Conservation (phyloP, 129 eudicot species). For the Flaveria ramosissima region DNA sequence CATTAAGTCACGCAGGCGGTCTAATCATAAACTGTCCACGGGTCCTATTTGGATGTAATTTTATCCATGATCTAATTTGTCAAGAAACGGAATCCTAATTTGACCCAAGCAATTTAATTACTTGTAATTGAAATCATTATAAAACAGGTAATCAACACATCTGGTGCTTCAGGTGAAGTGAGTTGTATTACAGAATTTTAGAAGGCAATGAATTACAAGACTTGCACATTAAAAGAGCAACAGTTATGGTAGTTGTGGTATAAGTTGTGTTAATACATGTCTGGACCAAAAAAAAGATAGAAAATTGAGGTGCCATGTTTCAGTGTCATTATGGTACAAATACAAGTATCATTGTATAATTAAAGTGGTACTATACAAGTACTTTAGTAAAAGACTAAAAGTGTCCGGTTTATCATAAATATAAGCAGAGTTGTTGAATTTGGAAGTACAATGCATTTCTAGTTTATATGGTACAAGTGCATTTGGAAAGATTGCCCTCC, state of each 20-base stretch:
- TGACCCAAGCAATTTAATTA: background rate
- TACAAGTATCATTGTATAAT: constrained; percentile 19
- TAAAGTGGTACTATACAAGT: constrained; percentile 21
- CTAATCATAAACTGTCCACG: background rate
- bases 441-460: constrained; percentile 20
- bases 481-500: constrained; percentile 7
- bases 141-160: too few species aligned
- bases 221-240: constrained; percentile 17
- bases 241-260: constrained; percentile 8
- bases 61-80: background rate
- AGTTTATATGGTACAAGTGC: constrained; percentile 7
- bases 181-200: background rate
- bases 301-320: constrained; percentile 25
- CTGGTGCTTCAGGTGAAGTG: too few species aligned
- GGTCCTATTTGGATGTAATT: background rate
- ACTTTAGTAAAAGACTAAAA: background rate
- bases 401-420: constrained; percentile 2
- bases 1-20: constrained; percentile 12
- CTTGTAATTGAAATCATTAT: background rate
- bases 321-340: constrained; percentile 12
- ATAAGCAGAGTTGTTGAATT: constrained; percentile 7
- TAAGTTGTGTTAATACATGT: constrained; percentile 6
- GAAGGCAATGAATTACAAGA: background rate
- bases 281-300: constrained; percentile 24
- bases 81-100: background rate